Conservation (phyloP, 1,284 basidiomycete species). For the Ganoderma lingzhi region DNA sequence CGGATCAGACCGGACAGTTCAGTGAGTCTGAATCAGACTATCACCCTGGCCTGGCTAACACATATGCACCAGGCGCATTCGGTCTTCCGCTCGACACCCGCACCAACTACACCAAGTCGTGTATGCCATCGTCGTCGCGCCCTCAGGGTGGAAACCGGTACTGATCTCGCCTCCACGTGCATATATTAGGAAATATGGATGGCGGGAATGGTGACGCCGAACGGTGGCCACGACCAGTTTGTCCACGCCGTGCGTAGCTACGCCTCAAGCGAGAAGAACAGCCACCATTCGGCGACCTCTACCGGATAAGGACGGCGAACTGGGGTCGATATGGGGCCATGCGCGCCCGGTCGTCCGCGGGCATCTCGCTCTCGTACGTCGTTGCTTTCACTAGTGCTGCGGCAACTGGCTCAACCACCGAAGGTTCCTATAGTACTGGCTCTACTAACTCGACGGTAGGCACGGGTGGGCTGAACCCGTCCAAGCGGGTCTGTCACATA, state of each 20-base stretch:
- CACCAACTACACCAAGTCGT: slow-evolving; percentile 73
- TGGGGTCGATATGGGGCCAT: slow-evolving; percentile 43
- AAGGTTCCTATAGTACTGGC: neutral
- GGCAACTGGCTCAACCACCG: too few species aligned
- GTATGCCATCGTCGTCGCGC: slow-evolving; percentile 38
- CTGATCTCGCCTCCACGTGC: too few species aligned
- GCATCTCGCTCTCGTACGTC: slow-evolving; percentile 53
- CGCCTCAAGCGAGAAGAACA: slow-evolving; percentile 57
- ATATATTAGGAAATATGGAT: slow-evolving; percentile 74
- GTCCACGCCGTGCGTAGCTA: slow-evolving; percentile 62
- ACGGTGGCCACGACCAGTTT: slow-evolving; percentile 56
- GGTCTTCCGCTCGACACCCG: slow-evolving; percentile 73
- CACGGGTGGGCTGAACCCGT: neutral
- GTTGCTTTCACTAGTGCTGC: too few species aligned
- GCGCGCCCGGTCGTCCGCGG: slow-evolving; percentile 69
- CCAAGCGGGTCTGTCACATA: neutral
- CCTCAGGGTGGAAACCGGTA: too few species aligned
- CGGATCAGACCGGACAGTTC: slow-evolving; percentile 60
- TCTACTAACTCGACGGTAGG: neutral
- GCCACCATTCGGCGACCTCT: slow-evolving; percentile 66
- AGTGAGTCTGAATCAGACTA: slow-evolving; percentile 41
- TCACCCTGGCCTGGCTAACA: neutral
- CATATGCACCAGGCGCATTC: slow-evolving; percentile 49
- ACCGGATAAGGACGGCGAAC: slow-evolving; percentile 58
- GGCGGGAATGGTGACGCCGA: slow-evolving; percentile 59